A percentile compares a stretch with the other conserved stretches of the same genome.
Conservation (phyloP, 768 basidiomycete genomes). For the Termitomyces sp. region DNA sequence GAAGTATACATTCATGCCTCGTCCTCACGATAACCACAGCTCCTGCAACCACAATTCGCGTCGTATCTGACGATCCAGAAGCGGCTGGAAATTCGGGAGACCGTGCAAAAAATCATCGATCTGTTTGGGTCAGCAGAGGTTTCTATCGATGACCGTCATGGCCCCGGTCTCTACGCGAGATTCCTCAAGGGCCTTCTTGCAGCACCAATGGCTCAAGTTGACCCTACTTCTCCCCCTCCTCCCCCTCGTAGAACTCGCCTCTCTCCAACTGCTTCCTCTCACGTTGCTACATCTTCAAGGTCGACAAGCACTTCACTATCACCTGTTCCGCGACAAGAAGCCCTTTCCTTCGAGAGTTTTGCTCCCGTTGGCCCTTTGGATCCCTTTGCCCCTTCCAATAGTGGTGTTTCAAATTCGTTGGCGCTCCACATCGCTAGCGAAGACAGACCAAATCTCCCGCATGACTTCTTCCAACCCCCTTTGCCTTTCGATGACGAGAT, state of each 20-base stretch:
- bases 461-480: constrained; percentile 46
- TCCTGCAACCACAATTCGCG: constrained; percentile 75
- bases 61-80: constrained; percentile 53
- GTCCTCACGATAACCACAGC: constrained; percentile 27
- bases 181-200: constrained; percentile 72
- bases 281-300: constrained; percentile 30
- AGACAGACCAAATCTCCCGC: constrained; percentile 22
- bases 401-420: constrained; percentile 10
- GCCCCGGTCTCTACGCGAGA: constrained; percentile 73
- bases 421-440: constrained; percentile 14
- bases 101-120: constrained; percentile 64
- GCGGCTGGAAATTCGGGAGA: constrained; percentile 53
- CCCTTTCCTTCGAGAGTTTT: constrained; percentile 44
- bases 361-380: constrained; percentile 36
- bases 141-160: constrained; percentile 76
- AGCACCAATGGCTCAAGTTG: constrained; percentile 42
- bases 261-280: not conserved
- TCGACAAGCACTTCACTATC: constrained; percentile 39
- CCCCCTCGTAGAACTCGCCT: constrained; percentile 7
- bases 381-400: constrained; percentile 30
- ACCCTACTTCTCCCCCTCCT: constrained; percentile 17
- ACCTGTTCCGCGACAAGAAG: constrained; percentile 38
- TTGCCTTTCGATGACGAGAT: constrained; percentile 57
- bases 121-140: constrained; percentile 66
- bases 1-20: not conserved